A percentile compares a stretch with the other conserved stretches of the same genome.
phyloP scores from a whole-genome alignment of 805 yeast genomes.

The Starmerella bacillaris region DNA sequence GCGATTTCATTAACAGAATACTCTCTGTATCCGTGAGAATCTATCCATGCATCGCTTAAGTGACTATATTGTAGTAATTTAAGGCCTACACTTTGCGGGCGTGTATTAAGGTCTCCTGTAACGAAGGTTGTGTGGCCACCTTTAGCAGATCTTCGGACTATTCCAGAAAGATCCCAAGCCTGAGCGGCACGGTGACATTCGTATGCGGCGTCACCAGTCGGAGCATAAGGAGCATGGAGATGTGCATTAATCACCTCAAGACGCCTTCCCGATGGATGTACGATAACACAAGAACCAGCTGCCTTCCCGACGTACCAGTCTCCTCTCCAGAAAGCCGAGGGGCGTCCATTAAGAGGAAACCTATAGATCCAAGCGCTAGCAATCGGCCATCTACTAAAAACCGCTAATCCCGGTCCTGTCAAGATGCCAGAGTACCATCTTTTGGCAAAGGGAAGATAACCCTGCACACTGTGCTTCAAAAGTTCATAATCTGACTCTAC shows the following conservation, averaged over 20 bases:
- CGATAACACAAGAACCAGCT: constrained; percentile 53
- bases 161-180: constrained; percentile 81
- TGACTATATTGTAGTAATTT: constrained; percentile 53
- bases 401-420: constrained; percentile 83
- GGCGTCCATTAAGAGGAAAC: constrained; percentile 85
- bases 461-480: constrained; percentile 30
- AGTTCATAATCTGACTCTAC: constrained; percentile 65
- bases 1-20: constrained; percentile 27
- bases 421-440: constrained; percentile 67
- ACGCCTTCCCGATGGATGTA: constrained; percentile 31
- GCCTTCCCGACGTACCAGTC: constrained; percentile 96
- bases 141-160: constrained; percentile 40
- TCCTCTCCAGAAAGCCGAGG: constrained; percentile 83
- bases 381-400: constrained; percentile 71
- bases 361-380: constrained; percentile 59
- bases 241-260: constrained; percentile 78
- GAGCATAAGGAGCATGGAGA: constrained; percentile 91
- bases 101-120: constrained; percentile 84
- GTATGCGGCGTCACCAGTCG: constrained; percentile 71
- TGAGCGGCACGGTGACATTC: constrained; percentile 81
- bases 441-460: constrained; percentile 44
- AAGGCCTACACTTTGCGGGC: constrained; percentile 73
- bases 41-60: constrained; percentile 59
- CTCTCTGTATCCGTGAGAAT: constrained; percentile 30
- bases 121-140: constrained; percentile 75